Evolutionary conservation across 108 stramenopile genomes (phyloP).

Genomic region (Pseudonitzschia pungens): DNA sequence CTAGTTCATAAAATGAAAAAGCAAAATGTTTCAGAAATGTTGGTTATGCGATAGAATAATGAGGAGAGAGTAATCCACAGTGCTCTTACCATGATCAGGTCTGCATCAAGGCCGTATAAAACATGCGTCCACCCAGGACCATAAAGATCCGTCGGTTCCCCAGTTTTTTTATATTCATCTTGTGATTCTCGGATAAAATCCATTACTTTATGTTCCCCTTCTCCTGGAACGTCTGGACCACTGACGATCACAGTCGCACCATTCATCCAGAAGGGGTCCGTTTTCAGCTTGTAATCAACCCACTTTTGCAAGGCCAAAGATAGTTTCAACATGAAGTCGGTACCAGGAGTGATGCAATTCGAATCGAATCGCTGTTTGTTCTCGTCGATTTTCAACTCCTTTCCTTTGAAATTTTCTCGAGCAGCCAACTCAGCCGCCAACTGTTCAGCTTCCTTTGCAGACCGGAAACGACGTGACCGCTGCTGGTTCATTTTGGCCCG

Average conservation of each 20-base stretch:
- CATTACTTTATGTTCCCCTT: conserved; percentile 98
- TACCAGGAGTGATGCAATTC: conserved; percentile 99
- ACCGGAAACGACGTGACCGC: conserved; percentile 94
- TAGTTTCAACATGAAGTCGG: conserved; percentile 97
- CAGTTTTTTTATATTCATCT: conserved; percentile 39
- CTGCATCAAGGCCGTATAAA: conserved; percentile 96
- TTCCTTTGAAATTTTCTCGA: conserved; percentile 55
- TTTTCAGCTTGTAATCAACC: conserved; percentile 91
- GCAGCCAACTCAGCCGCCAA: conserved; percentile 84
- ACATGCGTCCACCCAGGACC: conserved; percentile 83
- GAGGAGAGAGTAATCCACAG: neutral
- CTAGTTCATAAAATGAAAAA: neutral
- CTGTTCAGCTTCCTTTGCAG: conserved; percentile 90
- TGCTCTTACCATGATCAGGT: conserved; percentile 93
- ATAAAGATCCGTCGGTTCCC: conserved; percentile 32
- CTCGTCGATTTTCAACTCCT: conserved; percentile 13
- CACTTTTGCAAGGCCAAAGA: conserved; percentile 88
- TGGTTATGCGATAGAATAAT: neutral
- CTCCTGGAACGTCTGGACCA: conserved; percentile 98
- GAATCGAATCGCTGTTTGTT: conserved; percentile 87
- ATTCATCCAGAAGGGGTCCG: conserved; percentile 92
- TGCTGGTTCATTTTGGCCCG: conserved; percentile 99
- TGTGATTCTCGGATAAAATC: conserved; percentile 87
- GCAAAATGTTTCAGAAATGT: neutral
- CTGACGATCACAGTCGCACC: conserved; percentile 90